Percentiles rank a stretch among this genome's conserved stretches.
Evolutionary conservation across 2,329 filamentous ascomycete genomes (phyloP).

Genomic region (Paraconiothyrium brasiliense): DNA sequence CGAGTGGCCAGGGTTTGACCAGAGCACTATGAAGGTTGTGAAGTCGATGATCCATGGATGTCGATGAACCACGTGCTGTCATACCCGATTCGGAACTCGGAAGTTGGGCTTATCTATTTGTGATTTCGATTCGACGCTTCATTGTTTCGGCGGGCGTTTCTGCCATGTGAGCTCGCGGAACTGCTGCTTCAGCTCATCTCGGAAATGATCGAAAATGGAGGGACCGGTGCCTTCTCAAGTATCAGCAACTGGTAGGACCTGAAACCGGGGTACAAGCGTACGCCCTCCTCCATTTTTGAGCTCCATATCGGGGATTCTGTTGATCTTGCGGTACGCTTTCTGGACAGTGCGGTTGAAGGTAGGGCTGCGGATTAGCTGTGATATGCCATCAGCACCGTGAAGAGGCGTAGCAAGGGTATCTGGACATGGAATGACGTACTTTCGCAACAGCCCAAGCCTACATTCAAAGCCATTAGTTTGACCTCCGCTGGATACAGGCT

Average conservation of each 20-base stretch:
- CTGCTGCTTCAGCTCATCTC: conserved; percentile 62
- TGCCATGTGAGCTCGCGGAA: conserved; percentile 52
- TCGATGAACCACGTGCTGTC: background rate
- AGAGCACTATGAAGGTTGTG: background rate
- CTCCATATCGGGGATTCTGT: conserved; percentile 55
- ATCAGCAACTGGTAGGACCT: conserved; percentile 13
- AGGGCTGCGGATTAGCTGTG: conserved; percentile 62
- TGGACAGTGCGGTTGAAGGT: conserved; percentile 64
- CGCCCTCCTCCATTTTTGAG: conserved; percentile 53
- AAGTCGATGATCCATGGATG: background rate
- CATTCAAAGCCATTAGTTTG: conserved; percentile 31
- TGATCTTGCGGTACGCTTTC: conserved; percentile 58
- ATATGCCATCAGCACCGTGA: conserved; percentile 3
- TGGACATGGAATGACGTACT: conserved; percentile 32
- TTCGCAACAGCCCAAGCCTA: conserved; percentile 51
- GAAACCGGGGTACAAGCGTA: conserved; percentile 51
- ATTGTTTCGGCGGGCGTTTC: conserved; percentile 40
- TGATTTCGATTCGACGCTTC: conserved; percentile 2
- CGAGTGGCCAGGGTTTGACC: background rate
- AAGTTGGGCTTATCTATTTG: background rate
- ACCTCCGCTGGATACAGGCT: conserved; percentile 13
- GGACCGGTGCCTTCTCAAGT: conserved; percentile 40
- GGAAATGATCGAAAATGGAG: conserved; percentile 60
- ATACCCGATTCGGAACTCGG: background rate
- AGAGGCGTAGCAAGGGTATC: conserved; percentile 5